Conservation (phyloP, 2,329 filamentous ascomycete genomes). For the Phialophora verrucosa region DNA sequence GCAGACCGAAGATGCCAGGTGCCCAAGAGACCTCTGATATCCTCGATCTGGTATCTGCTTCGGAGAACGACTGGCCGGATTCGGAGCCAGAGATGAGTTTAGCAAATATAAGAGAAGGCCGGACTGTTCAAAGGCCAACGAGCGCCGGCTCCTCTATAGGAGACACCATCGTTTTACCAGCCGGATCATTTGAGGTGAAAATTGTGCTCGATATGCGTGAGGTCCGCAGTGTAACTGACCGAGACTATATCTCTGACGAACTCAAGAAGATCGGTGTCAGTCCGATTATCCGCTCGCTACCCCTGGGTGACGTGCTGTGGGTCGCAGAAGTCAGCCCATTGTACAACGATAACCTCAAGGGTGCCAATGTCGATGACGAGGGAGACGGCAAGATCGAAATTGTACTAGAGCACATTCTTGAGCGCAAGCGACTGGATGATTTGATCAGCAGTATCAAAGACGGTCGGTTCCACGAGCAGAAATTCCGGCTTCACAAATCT, state of each 20-base stretch:
- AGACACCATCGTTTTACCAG: constrained; percentile 64
- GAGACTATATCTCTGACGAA: constrained; percentile 77
- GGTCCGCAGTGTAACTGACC: constrained; percentile 72
- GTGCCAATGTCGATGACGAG: constrained; percentile 35
- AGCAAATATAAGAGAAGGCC: neutral
- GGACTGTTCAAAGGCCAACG: constrained; percentile 2
- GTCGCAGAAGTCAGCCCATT: constrained; percentile 73
- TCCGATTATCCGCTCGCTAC: constrained; percentile 70
- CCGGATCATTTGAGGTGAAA: constrained; percentile 72
- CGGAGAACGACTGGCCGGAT: constrained; percentile 11
- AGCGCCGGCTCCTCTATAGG: constrained; percentile 11
- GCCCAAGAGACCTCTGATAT: constrained; percentile 5
- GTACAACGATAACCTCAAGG: constrained; percentile 57
- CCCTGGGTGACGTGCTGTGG: constrained; percentile 79
- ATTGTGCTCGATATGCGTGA: constrained; percentile 77
- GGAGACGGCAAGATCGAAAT: constrained; percentile 67
- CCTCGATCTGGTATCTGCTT: constrained; percentile 24
- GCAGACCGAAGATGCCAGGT: neutral
- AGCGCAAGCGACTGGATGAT: constrained; percentile 81
- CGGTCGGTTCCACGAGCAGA: constrained; percentile 81
- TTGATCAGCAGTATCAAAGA: constrained; percentile 81
- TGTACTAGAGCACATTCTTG: constrained; percentile 79
- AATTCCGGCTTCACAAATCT: constrained; percentile 75
- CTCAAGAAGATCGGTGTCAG: constrained; percentile 69
- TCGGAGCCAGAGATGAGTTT: constrained; percentile 5